Percentiles rank a stretch among this genome's conserved stretches.
These are phyloP conservation scores for Salix exigua DNA, from an alignment of 345 rosid genomes.

Conservation along the genomic window DNA sequence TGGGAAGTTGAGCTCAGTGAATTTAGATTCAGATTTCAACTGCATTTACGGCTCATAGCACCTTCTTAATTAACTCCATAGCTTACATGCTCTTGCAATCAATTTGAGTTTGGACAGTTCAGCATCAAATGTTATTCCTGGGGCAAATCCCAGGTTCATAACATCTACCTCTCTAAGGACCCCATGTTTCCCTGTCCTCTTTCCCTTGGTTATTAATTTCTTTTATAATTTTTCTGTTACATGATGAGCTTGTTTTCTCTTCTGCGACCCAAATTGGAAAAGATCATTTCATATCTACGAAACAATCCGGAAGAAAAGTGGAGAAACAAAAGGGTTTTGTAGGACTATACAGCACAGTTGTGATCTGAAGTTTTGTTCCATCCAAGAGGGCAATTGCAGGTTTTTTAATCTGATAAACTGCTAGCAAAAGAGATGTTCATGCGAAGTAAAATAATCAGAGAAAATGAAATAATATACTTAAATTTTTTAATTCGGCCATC, in stretches of 20 bases:
- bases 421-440: no score
- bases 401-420: background rate
- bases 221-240: background rate
- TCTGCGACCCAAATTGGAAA: background rate
- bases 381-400: background rate
- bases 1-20: constrained; percentile 13
- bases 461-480: background rate
- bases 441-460: background rate
- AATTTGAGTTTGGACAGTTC: background rate
- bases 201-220: background rate
- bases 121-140: background rate
- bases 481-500: background rate
- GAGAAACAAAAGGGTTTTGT: background rate
- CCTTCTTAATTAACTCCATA: background rate
- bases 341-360: background rate
- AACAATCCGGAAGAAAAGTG: background rate
- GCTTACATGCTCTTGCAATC: background rate
- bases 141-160: background rate
- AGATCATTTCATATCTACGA: background rate
- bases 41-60: constrained; percentile 2
- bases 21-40: constrained; percentile 14
- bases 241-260: background rate
- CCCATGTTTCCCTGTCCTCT: background rate
- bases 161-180: background rate
- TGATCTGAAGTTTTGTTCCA: background rate